Base-by-base conservation (phyloP, 257 asterid genomes). In the Forsythia viridissima region DNA sequence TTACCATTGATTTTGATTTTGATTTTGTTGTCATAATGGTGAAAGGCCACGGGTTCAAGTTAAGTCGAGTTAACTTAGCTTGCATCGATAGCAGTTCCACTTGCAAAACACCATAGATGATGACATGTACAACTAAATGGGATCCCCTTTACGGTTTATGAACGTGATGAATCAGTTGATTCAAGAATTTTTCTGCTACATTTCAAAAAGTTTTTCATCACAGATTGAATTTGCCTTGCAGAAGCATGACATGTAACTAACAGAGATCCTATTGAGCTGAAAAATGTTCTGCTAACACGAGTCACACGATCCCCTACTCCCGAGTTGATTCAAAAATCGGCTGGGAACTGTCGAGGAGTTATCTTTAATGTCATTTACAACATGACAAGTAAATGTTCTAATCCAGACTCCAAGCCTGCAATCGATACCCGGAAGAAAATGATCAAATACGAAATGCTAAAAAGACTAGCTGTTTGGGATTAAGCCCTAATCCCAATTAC, bases 391-490 rank as follows among this genome's bases (percentile, higher is more conserved):
- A 30, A 30, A 11, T 30, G 18, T 59, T 63, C 77, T 74, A 82
- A 48, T 86, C 87, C 87, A 86, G 73, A 78, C 84, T 80, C 89
- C 87, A 86, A 66, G 70, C 83, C 89, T 86, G 84, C 76, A 66
- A 63, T 38, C 0, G 76, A 0, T 11, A 52, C 40, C 68, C 11
- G 51, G 46, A 42, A 59, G 51, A 70, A 43, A 38, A 43, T 6
- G 36, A 16, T 12, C 15, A 55, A 52, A 42, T 15, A 38, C 13
- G 69, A 46, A 20, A 34, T 51, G 18, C 18, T 5, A 16, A 39
- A 16, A n/a, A 55, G 39, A 34, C 11, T n/a, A 24, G 57, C 52
- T 21, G 8, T 11, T 38, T 77, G 42, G 0, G 36, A 57, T 57
- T 16, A 6, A n/a, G 24, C 34, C 34, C 1, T 57, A 57, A 57